Base-by-base conservation (phyloP, 2,329 filamentous ascomycete genomes). In the Aphanoascus verrucosus region DNA sequence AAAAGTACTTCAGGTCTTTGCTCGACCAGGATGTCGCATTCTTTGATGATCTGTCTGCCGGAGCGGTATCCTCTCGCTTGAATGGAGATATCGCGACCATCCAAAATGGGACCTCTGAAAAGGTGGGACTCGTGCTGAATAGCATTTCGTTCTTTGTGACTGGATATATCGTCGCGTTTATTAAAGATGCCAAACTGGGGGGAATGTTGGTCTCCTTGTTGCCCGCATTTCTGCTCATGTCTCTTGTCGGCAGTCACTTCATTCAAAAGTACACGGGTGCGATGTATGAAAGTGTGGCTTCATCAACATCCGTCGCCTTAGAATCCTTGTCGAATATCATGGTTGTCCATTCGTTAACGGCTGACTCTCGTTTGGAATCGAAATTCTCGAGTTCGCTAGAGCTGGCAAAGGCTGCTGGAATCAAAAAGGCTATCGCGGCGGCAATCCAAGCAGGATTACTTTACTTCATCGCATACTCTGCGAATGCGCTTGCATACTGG, bases 401-500 rank as follows among this genome's bases (percentile, higher is more conserved):
- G 14, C 64, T 65, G 8, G 76, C 78, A 15, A 69, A 72, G 44
- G 70, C 65, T n/a, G 70, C 75, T 14, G 80, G 74, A 6, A 74
- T 78, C 52, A 77, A 77, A 55, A 84, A 83, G 62, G 74, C 78
- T 0, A 64, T 75, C 2, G 69, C 74, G 1, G 71, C 75, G 15
- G 82, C 76, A 1, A 60, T 77, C 0, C 79, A 83, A 62, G 72
- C 78, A 9, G 80, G 80, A 3, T 62, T 76, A 17, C 67, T 84
- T 5, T 84, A 81, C 63, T 83, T 84, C 58, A 76, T 84, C 58
- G 78, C 81, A 7, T 84, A 81, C 58, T 74, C 79, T 1, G 79
- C 79, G 4, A 84, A 84, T 63, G 79, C 78, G 0, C 69, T 85
- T 9, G 79, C 81, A 0, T 84, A 82, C 62, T 84, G 80, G 79